Evolutionary conservation across 768 basidiomycete species (phyloP).

Genomic region (Suillus subluteus): DNA sequence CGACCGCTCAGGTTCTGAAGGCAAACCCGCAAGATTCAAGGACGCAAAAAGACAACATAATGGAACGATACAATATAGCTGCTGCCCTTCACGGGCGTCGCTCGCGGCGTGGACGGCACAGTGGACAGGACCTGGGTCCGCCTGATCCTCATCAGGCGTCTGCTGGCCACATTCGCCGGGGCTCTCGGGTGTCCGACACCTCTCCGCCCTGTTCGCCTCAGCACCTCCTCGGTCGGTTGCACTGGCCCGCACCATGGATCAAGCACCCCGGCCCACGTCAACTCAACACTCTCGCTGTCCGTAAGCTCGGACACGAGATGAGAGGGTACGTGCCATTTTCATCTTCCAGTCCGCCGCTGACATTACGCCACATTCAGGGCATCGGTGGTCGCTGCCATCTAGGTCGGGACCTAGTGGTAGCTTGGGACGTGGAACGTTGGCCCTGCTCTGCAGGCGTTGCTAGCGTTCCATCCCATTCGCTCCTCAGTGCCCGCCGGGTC

Average conservation of each 20-base stretch:
- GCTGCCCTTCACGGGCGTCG: not conserved
- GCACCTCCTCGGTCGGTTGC: not conserved
- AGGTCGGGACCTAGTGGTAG: not conserved
- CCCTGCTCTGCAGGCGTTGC: not conserved
- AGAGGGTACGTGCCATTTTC: not conserved
- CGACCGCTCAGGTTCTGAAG: not conserved
- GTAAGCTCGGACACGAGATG: not conserved
- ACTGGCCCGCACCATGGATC: not conserved
- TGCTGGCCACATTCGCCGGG: not conserved
- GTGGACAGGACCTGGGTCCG: not conserved
- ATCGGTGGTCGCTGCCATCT: not conserved
- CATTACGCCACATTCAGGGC: not conserved
- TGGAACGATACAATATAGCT: not conserved
- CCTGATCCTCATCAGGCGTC: not conserved
- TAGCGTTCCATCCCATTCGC: not conserved
- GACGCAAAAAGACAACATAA: not conserved
- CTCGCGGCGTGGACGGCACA: not conserved
- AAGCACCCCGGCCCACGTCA: conserved; percentile 1
- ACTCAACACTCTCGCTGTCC: not conserved
- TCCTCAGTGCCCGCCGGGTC: not conserved
- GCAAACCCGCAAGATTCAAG: not conserved
- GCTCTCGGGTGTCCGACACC: not conserved
- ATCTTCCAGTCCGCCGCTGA: not conserved
- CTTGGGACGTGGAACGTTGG: not conserved
- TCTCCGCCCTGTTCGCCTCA: not conserved